Evolutionary conservation across 768 basidiomycete species (phyloP), one percentile per base, ranked within the genome.

Genomic region (Postia placenta): DNA sequence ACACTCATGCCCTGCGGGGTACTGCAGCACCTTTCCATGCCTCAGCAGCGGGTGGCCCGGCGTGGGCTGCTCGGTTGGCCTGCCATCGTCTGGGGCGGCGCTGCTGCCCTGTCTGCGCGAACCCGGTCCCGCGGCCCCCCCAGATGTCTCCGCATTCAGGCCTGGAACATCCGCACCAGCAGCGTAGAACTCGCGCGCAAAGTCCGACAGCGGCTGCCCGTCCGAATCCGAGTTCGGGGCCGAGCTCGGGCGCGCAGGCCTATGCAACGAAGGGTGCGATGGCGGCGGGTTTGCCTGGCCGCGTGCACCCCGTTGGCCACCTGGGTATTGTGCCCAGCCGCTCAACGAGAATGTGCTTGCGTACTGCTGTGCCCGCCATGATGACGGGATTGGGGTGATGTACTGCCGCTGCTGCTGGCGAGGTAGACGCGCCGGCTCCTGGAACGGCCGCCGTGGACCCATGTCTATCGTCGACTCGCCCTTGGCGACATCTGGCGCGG

Each of bases 41-140:
- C 69, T 68, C 47, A 92, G 64, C 3, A 91, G 67, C 0, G 86
- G 83, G 56, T 80, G 85, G 0, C 90, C 90, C 0, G 81, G 74
- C 0, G 71, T 69, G 3, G 89, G 86, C 2, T 60, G 69, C 5
- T 63, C 71, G 1, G 87, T 92, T 0, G 89, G 89, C 2, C 72
- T 69, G 0, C 77, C 76, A 54, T 85, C 83, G 47, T 79, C 73
- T 1, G 68, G 65, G 14, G 56, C 40, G 24, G 37, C 33, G 42
- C 50, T 11, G 24, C 39, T 24, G 22, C 48, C 28, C 30, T 45
- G 2, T 47, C 49, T 11, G 42, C 45, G 47, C 12, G 56, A 37
- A 22, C 28, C 20, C 35, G 45, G 15, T 2, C 52, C 14, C n/a
- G 48, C 28, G 26, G 27, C 55, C 55, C 47, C 35, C 59, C 11